Evolutionary conservation across 108 stramenopile species (phyloP).

Genomic region (Craspedostauros australis): DNA sequence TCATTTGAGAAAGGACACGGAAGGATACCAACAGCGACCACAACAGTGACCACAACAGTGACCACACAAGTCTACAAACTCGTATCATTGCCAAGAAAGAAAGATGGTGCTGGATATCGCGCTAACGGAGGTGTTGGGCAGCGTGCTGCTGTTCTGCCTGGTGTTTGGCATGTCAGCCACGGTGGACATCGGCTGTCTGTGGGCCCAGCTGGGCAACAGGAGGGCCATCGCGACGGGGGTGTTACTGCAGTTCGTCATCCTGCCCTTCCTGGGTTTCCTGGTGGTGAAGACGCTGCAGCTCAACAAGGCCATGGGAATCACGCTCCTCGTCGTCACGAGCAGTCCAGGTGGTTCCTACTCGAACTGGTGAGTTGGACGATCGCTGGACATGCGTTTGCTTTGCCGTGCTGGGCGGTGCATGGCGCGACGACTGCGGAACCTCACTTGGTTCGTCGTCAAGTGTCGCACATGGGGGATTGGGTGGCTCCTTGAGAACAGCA

Average conservation of each 20-base stretch:
- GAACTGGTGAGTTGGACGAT: constrained; percentile 60
- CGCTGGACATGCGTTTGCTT: too few species aligned
- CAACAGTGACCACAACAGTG: neutral
- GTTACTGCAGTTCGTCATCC: constrained; percentile 56
- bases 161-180: constrained; percentile 76
- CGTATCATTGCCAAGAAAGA: too few species aligned
- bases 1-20: too few species aligned
- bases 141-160: constrained; percentile 49
- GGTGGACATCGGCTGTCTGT: constrained; percentile 45
- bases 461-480: too few species aligned
- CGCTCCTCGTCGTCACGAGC: constrained; percentile 72
- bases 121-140: too few species aligned
- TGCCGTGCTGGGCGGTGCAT: too few species aligned
- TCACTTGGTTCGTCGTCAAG: too few species aligned
- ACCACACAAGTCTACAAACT: neutral
- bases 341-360: constrained; percentile 84
- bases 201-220: constrained; percentile 45
- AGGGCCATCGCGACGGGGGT: constrained; percentile 45
- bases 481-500: too few species aligned
- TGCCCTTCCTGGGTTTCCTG: constrained; percentile 79
- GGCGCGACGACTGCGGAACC: too few species aligned
- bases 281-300: constrained; percentile 46
- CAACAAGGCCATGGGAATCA: constrained; percentile 51
- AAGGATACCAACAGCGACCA: neutral
- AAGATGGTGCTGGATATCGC: too few species aligned